Base-by-base conservation (phyloP, 2,329 filamentous ascomycete species). In the Aureobasidium namibiae region DNA sequence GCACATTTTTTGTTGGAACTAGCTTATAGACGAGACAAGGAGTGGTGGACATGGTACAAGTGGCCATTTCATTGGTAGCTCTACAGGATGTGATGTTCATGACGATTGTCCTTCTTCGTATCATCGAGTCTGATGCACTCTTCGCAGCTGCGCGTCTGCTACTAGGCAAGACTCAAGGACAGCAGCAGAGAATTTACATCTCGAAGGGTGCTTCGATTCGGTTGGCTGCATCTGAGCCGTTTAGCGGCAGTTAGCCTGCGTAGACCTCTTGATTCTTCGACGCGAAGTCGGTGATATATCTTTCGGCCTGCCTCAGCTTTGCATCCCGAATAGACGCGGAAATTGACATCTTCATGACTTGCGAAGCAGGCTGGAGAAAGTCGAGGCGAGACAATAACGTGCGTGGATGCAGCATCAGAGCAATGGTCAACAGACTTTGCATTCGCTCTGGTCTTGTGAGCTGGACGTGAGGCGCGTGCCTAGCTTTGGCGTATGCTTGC, bases 391-490 rank as follows among this genome's bases (percentile, higher is more conserved):
- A 26, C 7, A 2, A 3, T 24, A 8, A 16, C 8, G 21, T 23
- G 6, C 23, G 23, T 26, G 21, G 21, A 24, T 4, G 10, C 13
- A 1, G 41, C 21, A 44, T 44, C 7, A 5, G 9, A 5, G 3
- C 41, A 16, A 26, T 21, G 2, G 13, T 16, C 14, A 14, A 26
- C 2, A 10, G 21, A 26, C 3, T 44, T 14, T 24, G 23, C 23
- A 10, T 14, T n/a, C 41, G 6, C 13, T 44, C 23, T 26, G 4
- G 23, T 14, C 2, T 26, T 2, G 14, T 4, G 10, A 29, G 14
- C 14, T 14, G 14, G 3, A 2, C n/a, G 5, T 0, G 11, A 7
- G 16, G 8, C 3, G 23, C 3, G 5, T 4, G 9, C 14, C 14
- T 1, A n/a, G 23, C 14, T 13, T 6, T 1, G 14, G n/a, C 9